These are phyloP conservation scores for Hanseniaspora thailandica DNA, from an alignment of 805 yeast species.

Conservation along the genomic window DNA sequence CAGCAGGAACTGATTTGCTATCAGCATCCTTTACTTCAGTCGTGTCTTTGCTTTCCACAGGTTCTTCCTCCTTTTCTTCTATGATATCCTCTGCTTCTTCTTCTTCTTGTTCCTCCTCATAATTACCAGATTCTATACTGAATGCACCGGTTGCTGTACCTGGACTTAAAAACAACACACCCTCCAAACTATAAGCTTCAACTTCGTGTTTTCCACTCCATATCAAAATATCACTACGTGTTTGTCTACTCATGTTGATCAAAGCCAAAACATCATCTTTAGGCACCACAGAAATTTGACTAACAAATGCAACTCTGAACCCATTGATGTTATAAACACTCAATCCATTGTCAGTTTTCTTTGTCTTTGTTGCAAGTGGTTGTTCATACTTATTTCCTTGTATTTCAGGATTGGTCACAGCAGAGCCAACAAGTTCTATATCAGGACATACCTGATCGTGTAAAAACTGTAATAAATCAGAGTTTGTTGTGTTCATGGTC, in stretches of 20 bases:
- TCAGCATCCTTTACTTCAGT: neutral
- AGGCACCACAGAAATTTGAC: slow-evolving; percentile 77
- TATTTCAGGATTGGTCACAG: neutral
- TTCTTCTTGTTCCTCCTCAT: slow-evolving; percentile 22
- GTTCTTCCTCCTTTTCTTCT: slow-evolving; percentile 23
- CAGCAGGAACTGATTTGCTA: slow-evolving; percentile 15
- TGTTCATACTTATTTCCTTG: neutral
- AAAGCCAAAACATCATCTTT: slow-evolving; percentile 76
- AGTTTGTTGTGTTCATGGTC: neutral
- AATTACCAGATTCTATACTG: slow-evolving; percentile 39
- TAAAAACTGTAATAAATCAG: neutral
- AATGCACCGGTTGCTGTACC: slow-evolving; percentile 95
- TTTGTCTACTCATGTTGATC: slow-evolving; percentile 69
- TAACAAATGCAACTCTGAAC: slow-evolving; percentile 70
- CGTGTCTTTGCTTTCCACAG: slow-evolving; percentile 3
- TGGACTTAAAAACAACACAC: slow-evolving; percentile 88
- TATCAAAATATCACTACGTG: slow-evolving; percentile 80
- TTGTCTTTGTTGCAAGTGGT: neutral
- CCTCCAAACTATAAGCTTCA: slow-evolving; percentile 86
- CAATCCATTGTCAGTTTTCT: neutral
- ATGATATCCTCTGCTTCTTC: slow-evolving; percentile 27
- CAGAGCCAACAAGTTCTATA: slow-evolving; percentile 6
- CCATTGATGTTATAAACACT: neutral
- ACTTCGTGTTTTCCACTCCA: slow-evolving; percentile 92
- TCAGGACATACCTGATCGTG: neutral